Base-by-base conservation (phyloP, 495 filamentous ascomycete genomes). In the Hypoxylon fragiforme region DNA sequence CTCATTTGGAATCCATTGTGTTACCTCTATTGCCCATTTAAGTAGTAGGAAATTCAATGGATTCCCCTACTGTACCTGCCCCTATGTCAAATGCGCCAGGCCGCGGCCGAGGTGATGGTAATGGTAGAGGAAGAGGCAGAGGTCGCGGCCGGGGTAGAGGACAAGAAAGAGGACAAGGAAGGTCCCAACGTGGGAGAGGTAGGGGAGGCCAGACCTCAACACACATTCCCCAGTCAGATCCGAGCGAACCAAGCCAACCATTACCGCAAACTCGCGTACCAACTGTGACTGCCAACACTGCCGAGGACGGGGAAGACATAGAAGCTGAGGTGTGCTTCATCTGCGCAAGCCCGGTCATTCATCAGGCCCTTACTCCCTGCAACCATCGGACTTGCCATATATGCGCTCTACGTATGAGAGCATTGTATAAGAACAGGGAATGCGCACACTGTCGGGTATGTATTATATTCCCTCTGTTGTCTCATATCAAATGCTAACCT, bases 351-450 rank as follows among this genome's bases (percentile, higher is more conserved):
- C 81, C 82, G 1, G 86, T 97, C 42, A 81, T 84, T 39, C 91
- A 96, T 74, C 85, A 85, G 44, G 86, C 90, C 2, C 81, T 97
- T 38, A 84, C 91, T 13, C 94, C 94, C 11, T 98, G 94, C 70
- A 96, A 94, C 67, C 95, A 98, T 72, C 80, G 85, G 14, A 96
- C 91, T 7, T 98, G 94, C 68, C 94, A 97, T 73, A 95, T 97
- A 45, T 98, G 94, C 67, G 85, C 91, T 2, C 71, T 99, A 58
- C 80, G 95, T 39, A 76, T 96, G 74, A 81, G 94, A 42, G 94
- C 91, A 0, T 72, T 99, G 35, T 99, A 97, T 70, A 97, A 97
- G 77, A 92, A 83, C 51, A 95, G 92, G 68, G 85, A 88, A 44
- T 99, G 94, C 66, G 88, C 92, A 12, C 91, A 97, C 74, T 99